phyloP scores from a whole-genome alignment of 2,329 filamentous ascomycete genomes.

The Trichoderma atroviride region DNA sequence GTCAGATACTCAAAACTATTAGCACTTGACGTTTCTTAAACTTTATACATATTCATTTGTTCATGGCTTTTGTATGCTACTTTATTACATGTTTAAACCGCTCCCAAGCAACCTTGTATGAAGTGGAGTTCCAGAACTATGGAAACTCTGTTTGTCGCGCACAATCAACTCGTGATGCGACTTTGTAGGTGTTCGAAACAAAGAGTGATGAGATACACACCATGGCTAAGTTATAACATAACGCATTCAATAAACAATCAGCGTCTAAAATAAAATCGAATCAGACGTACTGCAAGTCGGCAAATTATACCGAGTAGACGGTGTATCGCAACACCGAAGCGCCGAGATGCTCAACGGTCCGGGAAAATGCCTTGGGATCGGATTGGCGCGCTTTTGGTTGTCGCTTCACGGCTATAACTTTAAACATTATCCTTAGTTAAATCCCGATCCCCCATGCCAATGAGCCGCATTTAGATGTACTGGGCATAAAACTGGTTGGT shows the following conservation, averaged over 20 bases:
- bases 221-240: background rate
- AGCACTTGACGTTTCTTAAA: background rate
- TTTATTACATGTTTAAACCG: background rate
- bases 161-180: background rate
- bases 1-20: background rate
- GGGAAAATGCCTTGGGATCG: slow-evolving; percentile 8
- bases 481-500: slow-evolving; percentile 8
- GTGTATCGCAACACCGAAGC: slow-evolving; percentile 6
- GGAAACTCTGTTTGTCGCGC: background rate
- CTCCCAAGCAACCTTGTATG: background rate
- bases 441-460: background rate
- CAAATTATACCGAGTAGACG: background rate
- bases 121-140: background rate
- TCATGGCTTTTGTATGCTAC: background rate
- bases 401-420: slow-evolving; percentile 3
- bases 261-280: background rate
- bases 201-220: background rate
- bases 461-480: background rate
- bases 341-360: background rate
- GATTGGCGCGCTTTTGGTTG: slow-evolving; percentile 21
- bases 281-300: background rate
- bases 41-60: background rate
- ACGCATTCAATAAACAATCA: background rate
- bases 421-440: slow-evolving; percentile 1
- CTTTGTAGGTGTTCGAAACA: background rate